Evolutionary conservation across 2,329 filamentous ascomycete genomes (phyloP).

Genomic region (Pleurostoma richardsiae): DNA sequence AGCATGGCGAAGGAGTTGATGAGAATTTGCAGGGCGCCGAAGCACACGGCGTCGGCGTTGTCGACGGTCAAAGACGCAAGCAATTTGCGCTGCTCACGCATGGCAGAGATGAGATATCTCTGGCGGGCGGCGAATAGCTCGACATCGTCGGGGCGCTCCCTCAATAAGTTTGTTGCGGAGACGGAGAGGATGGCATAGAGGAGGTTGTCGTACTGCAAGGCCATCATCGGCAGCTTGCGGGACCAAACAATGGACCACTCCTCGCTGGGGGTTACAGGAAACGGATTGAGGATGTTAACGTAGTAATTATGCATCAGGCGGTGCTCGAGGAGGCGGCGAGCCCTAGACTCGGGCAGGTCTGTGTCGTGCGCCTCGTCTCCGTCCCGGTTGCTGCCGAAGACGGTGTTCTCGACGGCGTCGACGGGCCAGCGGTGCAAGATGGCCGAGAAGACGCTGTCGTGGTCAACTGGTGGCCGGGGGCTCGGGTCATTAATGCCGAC

Average conservation of each 20-base stretch:
- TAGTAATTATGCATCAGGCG: conserved; percentile 19
- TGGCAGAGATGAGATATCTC: conserved; percentile 17
- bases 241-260: conserved; percentile 14
- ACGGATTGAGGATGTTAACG: conserved; percentile 9
- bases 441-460: neutral
- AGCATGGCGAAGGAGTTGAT: conserved; percentile 18
- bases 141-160: conserved; percentile 7
- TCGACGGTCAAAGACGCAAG: conserved; percentile 12
- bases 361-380: conserved; percentile 3
- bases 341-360: conserved; percentile 14
- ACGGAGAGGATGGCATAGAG: conserved; percentile 14
- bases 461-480: neutral
- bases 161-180: conserved; percentile 16
- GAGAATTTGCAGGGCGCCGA: conserved; percentile 16
- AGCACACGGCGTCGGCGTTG: conserved; percentile 17
- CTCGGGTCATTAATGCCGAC: conserved; percentile 1
- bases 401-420: conserved; percentile 2
- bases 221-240: conserved; percentile 11
- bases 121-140: conserved; percentile 17
- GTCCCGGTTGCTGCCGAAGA: conserved; percentile 1
- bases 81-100: conserved; percentile 17
- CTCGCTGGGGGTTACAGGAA: conserved; percentile 9
- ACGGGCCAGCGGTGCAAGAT: conserved; percentile 4
- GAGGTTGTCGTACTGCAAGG: conserved; percentile 16
- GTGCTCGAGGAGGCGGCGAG: conserved; percentile 18